phyloP scores from a whole-genome alignment of 2,329 filamentous ascomycete species.

The Pyrenophora graminea region DNA sequence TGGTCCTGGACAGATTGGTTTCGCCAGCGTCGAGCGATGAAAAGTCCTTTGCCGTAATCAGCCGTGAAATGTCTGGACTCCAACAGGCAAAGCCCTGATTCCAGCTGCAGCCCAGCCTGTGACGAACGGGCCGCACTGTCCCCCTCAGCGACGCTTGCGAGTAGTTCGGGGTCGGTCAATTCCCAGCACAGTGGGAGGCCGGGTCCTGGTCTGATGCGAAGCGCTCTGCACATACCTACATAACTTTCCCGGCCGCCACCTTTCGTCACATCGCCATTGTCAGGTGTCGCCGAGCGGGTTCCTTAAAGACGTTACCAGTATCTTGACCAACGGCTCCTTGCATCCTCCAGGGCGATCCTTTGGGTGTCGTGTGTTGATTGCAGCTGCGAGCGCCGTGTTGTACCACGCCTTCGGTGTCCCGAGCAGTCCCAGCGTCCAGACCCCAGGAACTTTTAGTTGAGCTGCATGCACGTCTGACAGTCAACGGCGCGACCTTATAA shows the following conservation, averaged over 20 bases:
- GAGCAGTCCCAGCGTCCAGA: slow-evolving; percentile 34
- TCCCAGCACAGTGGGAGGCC: slow-evolving; percentile 33
- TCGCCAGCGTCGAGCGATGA: background rate
- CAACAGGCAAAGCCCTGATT: slow-evolving; percentile 1
- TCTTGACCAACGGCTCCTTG: background rate
- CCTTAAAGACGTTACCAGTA: slow-evolving; percentile 10
- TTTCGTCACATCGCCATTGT: slow-evolving; percentile 16
- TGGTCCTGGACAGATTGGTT: background rate
- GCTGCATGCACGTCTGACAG: slow-evolving; percentile 33
- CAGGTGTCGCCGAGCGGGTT: slow-evolving; percentile 11
- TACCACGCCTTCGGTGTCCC: slow-evolving; percentile 24
- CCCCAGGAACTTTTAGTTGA: slow-evolving; percentile 24
- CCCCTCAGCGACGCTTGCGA: slow-evolving; percentile 33
- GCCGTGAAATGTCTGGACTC: slow-evolving; percentile 1
- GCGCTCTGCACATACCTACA: slow-evolving; percentile 17
- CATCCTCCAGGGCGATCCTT: slow-evolving; percentile 17
- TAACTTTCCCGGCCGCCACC: slow-evolving; percentile 20
- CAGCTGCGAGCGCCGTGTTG: background rate
- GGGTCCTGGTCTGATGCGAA: slow-evolving; percentile 23
- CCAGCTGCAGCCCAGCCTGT: slow-evolving; percentile 5
- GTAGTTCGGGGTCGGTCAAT: slow-evolving; percentile 28
- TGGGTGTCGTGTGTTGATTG: slow-evolving; percentile 18
- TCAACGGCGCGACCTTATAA: slow-evolving; percentile 11
- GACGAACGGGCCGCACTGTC: slow-evolving; percentile 28
- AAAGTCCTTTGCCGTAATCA: slow-evolving; percentile 12